A percentile compares a stretch with the other conserved stretches of the same genome.
Evolutionary conservation across 106 monocot genomes (phyloP).

Genomic region (Cymbidium sinense): DNA sequence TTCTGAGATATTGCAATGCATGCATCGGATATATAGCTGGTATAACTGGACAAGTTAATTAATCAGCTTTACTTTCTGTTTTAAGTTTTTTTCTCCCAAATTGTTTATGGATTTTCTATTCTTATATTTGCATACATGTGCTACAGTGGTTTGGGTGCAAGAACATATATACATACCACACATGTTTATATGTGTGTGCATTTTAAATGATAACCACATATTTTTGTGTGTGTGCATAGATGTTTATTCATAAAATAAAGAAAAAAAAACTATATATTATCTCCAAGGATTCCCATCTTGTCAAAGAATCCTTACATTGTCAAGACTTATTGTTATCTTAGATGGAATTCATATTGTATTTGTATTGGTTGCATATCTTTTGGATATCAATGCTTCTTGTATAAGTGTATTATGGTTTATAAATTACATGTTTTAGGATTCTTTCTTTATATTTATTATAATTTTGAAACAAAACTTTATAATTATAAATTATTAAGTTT

Average conservation of each 20-base stretch:
- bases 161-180: too few relatives aligned
- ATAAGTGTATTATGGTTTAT: background rate
- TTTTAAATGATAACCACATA: too few relatives aligned
- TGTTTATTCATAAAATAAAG: too few relatives aligned
- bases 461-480: background rate
- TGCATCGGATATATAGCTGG: background rate
- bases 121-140: too few relatives aligned
- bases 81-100: background rate
- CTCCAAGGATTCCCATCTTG: too few relatives aligned
- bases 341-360: background rate
- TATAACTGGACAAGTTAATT: background rate
- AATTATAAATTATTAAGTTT: background rate
- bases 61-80: background rate
- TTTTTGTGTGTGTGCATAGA: too few relatives aligned
- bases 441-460: background rate
- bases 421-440: background rate
- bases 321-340: background rate
- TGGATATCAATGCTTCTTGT: background rate
- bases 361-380: background rate
- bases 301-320: background rate
- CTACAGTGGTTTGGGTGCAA: too few relatives aligned
- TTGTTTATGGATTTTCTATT: background rate
- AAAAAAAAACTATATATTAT: too few relatives aligned
- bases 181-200: too few relatives aligned
- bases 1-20: background rate